Conservation (phyloP, 1,284 basidiomycete species). For the Fistulina hepatica region DNA sequence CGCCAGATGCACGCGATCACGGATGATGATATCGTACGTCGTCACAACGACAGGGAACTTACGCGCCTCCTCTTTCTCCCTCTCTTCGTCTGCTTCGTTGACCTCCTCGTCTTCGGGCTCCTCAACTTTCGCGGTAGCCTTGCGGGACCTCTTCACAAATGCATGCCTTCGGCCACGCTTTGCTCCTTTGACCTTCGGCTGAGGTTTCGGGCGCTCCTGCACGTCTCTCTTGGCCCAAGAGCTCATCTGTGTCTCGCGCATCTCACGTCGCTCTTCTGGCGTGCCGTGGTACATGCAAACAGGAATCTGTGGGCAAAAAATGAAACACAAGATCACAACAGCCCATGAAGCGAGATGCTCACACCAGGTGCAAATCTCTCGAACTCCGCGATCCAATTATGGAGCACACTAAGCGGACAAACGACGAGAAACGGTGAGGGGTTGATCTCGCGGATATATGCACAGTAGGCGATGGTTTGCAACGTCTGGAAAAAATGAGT, state of each 20-base stretch:
- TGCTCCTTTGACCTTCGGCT: conserved; percentile 16
- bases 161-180: conserved; percentile 14
- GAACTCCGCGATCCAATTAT: conserved; percentile 91
- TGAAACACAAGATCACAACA: conserved; percentile 30
- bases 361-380: conserved; percentile 71
- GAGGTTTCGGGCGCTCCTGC: not conserved
- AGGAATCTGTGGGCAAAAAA: conserved; percentile 47
- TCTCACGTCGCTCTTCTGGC: conserved; percentile 63
- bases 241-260: conserved; percentile 52
- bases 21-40: conserved; percentile 91
- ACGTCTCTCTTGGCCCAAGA: conserved; percentile 5
- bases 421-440: conserved; percentile 83
- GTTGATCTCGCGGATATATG: conserved; percentile 72
- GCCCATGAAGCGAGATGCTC: conserved; percentile 27
- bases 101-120: conserved; percentile 10
- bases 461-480: conserved; percentile 65
- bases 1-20: conserved; percentile 58
- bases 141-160: conserved; percentile 9
- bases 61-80: conserved; percentile 14
- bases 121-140: conserved; percentile 12
- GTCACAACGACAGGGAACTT: conserved; percentile 78
- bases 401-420: conserved; percentile 83
- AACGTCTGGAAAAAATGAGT: conserved; percentile 1
- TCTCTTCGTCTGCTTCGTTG: conserved; percentile 13
- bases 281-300: conserved; percentile 86